Conservation (phyloP, 2,329 filamentous ascomycete genomes). For the Cytospora piceae region DNA sequence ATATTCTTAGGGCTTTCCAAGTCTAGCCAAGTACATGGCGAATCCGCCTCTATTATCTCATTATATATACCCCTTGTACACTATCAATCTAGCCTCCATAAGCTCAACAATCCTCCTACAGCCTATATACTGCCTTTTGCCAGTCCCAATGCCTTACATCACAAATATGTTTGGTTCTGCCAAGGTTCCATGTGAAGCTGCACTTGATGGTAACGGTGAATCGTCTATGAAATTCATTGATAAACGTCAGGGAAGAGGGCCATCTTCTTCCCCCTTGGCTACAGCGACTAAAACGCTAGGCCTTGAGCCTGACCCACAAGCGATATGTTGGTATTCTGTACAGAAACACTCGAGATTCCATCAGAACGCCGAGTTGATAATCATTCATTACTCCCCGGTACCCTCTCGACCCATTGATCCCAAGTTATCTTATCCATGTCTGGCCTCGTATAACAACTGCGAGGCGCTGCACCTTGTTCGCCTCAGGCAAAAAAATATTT, state of each 20-base stretch:
- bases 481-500: neutral
- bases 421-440: neutral
- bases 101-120: no score
- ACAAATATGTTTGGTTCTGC: neutral
- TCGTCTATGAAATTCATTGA: neutral
- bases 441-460: neutral
- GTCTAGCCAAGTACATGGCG: neutral
- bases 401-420: neutral
- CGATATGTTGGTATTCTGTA: neutral
- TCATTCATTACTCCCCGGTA: slow-evolving; percentile 11
- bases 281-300: neutral
- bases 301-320: neutral
- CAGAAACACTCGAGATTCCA: neutral
- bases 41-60: neutral
- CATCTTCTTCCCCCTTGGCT: neutral
- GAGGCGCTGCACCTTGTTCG: neutral
- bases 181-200: neutral
- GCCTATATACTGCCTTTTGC: no score
- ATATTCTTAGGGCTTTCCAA: neutral
- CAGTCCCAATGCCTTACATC: neutral
- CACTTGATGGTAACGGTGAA: neutral
- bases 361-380: slow-evolving; percentile 6
- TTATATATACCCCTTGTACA: neutral
- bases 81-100: no score
- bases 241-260: neutral